Evolutionary conservation across 1,284 basidiomycete species (phyloP), one percentile per base, ranked within the genome.

Genomic region (Melampsora americana): DNA sequence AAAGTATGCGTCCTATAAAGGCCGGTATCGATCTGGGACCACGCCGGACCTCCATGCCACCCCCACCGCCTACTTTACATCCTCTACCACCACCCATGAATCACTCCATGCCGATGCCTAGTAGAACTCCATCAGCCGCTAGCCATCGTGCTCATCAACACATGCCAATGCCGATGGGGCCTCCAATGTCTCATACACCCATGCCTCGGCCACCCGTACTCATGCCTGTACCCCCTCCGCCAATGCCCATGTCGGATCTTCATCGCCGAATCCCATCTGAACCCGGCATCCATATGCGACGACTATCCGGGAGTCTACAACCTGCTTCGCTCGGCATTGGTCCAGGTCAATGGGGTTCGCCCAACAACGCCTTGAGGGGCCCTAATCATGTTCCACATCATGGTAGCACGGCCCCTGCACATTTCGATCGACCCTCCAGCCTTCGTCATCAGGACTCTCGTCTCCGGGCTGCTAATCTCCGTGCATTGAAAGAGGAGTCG

Each of bases 281-380:
- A 56, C 23, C 70, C 53, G 28, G 28, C 50, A 3, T 61, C n/a
- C 60, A 62, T 11, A 66, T 66, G 62, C 70, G 70, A 39, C 70
- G 70, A 18, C 35, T 72, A 46, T 72, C 70, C 12, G 70, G 62
- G 23, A 72, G 70, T 39, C 48, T 65, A 11, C 61, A 35, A 50
- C 62, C 50, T 44, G 53, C 68, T 69, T 65, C 61, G 44, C 44
- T 20, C 42, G 62, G 66, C 48, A 18, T 73, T 18, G 64, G 39
- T 42, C 71, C 32, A 59, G 35, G 48, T 44, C 28, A 65, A 42
- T 23, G 56, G 60, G 61, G 46, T 28, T 44, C 50, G 23, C 44
- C 70, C 1, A 56, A 60, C 18, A 32, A 72, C 42, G 48, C 35
- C 26, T 28, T 65, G 5, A 26, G 23, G n/a, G 50, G 50, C 28